Evolutionary conservation across 768 basidiomycete genomes (phyloP), one percentile per base, ranked within the genome.

Genomic region (Rossbeevera mucosa): DNA sequence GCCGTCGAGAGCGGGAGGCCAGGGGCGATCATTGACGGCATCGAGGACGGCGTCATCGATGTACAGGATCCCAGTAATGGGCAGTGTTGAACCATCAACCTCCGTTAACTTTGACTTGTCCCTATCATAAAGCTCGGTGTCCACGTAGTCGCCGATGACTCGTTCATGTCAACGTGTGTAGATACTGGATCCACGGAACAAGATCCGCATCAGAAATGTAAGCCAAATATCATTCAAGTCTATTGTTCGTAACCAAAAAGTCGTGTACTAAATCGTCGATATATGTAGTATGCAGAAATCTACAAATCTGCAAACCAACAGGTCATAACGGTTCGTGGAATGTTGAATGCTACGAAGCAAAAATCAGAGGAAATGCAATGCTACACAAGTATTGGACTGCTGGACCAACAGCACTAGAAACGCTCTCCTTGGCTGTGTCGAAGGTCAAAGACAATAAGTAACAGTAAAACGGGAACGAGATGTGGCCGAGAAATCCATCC

Each of bases 401-500:
- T 60, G 59, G 60, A 61, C 62, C 63, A 57, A 68, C 53, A 59
- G 56, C 59, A 58, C 54, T 54, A 40, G 59, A 64, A 64, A 60
- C 51, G 67, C 61, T 57, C 68, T 68, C 70, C 67, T 65, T 57
- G 63, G 58, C 62, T 64, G 52, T 59, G 59, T 64, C 65, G 70
- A 67, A 71, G 66, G 67, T 66, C 56, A 66, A 63, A 66, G 64
- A 48, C 43, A 58, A 70, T 70, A 71, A 70, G 70, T 70, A 55
- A 63, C 66, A 66, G 33, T 38, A 57, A 66, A 65, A 14, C 7
- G 25, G 24, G 42, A 58, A 59, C 50, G 38, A 45, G 18, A 44
- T 43, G 48, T 54, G 65, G 65, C 65, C 55, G 60, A 59, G 70
- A 62, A 68, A 57, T 68, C 65, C 45, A 68, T 66, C 60, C 59